Evolutionary conservation across 805 yeast species (phyloP).

Genomic region (Metschnikowia hibisci): DNA sequence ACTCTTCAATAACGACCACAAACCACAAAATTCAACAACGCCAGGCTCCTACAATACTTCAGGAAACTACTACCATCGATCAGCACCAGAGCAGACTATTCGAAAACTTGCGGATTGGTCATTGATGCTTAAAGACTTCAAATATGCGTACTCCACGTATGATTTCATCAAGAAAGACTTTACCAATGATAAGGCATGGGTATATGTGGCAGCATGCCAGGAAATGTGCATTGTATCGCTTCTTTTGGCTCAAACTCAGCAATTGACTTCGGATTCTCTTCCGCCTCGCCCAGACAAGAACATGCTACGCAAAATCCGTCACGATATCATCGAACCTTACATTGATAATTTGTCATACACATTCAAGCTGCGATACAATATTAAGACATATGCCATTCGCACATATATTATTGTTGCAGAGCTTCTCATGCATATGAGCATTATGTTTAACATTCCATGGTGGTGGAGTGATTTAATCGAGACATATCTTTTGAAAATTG

Average conservation of each 20-base stretch:
- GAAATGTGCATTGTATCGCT: constrained; percentile 81
- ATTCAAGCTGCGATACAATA: constrained; percentile 64
- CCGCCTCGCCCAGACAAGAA: constrained; percentile 34
- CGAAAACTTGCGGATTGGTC: constrained; percentile 91
- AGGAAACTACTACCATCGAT: constrained; percentile 57
- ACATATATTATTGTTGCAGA: constrained; percentile 67
- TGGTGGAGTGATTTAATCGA: constrained; percentile 45
- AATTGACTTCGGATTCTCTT: constrained; percentile 14
- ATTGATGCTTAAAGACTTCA: constrained; percentile 85
- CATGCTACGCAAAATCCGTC: constrained; percentile 45
- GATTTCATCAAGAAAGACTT: constrained; percentile 79
- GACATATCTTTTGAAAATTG: constrained; percentile 42
- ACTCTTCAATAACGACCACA: constrained; percentile 43
- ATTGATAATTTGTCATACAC: constrained; percentile 73
- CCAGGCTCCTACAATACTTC: constrained; percentile 42
- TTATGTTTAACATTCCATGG: constrained; percentile 38
- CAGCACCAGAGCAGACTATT: constrained; percentile 66
- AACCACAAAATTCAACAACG: constrained; percentile 24
- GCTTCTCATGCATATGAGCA: constrained; percentile 51
- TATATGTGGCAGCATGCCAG: constrained; percentile 75
- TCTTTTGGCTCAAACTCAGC: constrained; percentile 53
- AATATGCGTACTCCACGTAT: constrained; percentile 76
- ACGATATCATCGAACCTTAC: constrained; percentile 54
- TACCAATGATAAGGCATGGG: constrained; percentile 74
- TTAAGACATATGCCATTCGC: constrained; percentile 67